Conservation (phyloP, 2,329 filamentous ascomycete species). For the Phialophora chinensis region DNA sequence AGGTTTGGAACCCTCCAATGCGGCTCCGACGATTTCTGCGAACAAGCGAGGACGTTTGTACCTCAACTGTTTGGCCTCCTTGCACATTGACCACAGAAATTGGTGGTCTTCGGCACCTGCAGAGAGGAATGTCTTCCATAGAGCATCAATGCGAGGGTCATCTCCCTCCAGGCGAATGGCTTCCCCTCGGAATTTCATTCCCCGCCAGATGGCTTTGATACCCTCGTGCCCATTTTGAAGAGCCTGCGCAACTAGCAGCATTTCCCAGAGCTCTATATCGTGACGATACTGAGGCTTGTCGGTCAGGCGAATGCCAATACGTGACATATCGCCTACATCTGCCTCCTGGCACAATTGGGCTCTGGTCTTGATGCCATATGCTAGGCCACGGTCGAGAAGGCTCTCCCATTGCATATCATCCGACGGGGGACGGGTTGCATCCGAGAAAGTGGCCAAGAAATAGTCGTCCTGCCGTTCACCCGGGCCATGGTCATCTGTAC, state of each 20-base stretch:
- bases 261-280: conserved; percentile 53
- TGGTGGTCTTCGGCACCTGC: conserved; percentile 29
- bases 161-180: conserved; percentile 33
- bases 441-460: conserved; percentile 8
- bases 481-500: background rate
- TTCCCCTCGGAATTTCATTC: conserved; percentile 34
- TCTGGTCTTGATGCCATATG: conserved; percentile 41
- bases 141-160: conserved; percentile 29
- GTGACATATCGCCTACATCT: conserved; percentile 46
- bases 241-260: conserved; percentile 52
- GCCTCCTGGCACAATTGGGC: conserved; percentile 51
- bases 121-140: conserved; percentile 36
- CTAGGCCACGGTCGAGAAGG: conserved; percentile 31
- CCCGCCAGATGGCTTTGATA: conserved; percentile 50
- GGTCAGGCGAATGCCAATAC: conserved; percentile 48
- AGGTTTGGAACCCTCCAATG: conserved; percentile 42
- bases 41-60: conserved; percentile 50
- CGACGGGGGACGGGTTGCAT: background rate
- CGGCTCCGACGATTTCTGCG: conserved; percentile 50
- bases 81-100: conserved; percentile 32
- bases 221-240: conserved; percentile 52
- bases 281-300: conserved; percentile 44
- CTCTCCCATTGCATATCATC: conserved; percentile 24
- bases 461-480: background rate
- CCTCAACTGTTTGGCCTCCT: conserved; percentile 19